phyloP scores from a whole-genome alignment of 2,329 filamentous ascomycete genomes.

The Arthrobotrys pseudoclavata region DNA sequence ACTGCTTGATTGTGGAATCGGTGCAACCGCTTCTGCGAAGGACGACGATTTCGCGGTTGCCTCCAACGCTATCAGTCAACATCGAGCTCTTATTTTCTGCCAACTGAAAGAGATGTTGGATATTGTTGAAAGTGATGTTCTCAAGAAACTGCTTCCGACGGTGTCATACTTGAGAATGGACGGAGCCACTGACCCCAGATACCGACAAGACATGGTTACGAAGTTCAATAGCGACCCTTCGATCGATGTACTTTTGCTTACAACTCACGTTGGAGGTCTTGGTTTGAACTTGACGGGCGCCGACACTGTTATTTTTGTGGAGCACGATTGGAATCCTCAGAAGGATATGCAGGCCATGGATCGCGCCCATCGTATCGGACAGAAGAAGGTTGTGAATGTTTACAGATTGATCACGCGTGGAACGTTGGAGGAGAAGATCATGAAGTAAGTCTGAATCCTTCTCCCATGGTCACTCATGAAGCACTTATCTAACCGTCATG shows the following conservation, averaged over 20 bases:
- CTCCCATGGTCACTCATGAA: not conserved
- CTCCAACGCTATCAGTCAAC: slow-evolving; percentile 88
- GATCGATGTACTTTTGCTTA: slow-evolving; percentile 92
- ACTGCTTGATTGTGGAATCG: slow-evolving; percentile 98
- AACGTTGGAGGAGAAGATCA: slow-evolving; percentile 97
- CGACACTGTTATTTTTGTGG: slow-evolving; percentile 98
- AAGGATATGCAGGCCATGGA: slow-evolving; percentile 99
- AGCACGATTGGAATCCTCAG: slow-evolving; percentile 99
- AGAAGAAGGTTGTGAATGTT: slow-evolving; percentile 99
- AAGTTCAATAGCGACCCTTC: slow-evolving; percentile 98
- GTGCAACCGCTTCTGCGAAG: slow-evolving; percentile 73
- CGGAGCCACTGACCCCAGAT: slow-evolving; percentile 89
- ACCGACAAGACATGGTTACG: slow-evolving; percentile 97
- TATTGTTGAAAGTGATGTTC: slow-evolving; percentile 94
- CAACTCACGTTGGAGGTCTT: slow-evolving; percentile 93
- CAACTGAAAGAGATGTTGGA: slow-evolving; percentile 99
- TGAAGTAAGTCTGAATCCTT: slow-evolving; percentile 72
- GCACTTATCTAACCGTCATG: slow-evolving; percentile 32
- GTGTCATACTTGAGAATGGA: slow-evolving; percentile 96
- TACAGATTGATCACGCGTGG: slow-evolving; percentile 96
- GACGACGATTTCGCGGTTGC: slow-evolving; percentile 73
- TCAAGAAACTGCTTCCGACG: slow-evolving; percentile 89
- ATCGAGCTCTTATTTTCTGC: slow-evolving; percentile 96
- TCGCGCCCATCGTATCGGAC: slow-evolving; percentile 94
- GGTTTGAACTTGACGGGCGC: slow-evolving; percentile 96